phyloP scores from a whole-genome alignment of 257 asterid species.

The Lantana camara region DNA sequence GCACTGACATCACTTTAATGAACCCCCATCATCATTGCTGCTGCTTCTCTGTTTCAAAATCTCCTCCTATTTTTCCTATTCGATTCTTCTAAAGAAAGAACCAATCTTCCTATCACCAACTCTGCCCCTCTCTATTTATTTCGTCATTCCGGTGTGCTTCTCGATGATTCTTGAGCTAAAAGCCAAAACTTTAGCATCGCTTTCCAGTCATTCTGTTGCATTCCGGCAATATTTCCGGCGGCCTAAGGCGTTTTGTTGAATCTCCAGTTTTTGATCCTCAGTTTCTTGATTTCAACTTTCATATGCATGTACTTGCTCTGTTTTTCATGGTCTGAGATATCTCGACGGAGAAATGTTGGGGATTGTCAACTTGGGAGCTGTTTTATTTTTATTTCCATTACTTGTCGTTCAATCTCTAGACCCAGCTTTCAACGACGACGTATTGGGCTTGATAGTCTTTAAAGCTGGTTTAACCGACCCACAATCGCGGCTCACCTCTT shows the following conservation, averaged over 20 bases:
- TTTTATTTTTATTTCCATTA: conserved; percentile 35
- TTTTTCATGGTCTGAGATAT: not conserved
- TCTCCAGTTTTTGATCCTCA: not conserved
- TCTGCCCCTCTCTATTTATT: conserved; percentile 19
- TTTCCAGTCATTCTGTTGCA: conserved; percentile 5
- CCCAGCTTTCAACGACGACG: conserved; percentile 83
- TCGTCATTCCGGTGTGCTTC: conserved; percentile 18
- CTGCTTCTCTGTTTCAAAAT: not conserved
- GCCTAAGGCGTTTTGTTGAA: conserved; percentile 11
- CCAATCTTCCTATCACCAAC: not conserved
- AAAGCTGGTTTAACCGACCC: conserved; percentile 75
- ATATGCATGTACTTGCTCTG: not conserved
- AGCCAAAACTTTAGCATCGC: not conserved
- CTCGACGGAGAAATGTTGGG: conserved; percentile 26
- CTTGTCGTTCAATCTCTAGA: conserved; percentile 40
- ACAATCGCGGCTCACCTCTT: conserved; percentile 54
- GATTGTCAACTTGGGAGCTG: conserved; percentile 30
- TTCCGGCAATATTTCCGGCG: conserved; percentile 28
- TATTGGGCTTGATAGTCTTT: conserved; percentile 75
- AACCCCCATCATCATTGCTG: conserved; percentile 31
- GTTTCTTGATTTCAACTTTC: not conserved
- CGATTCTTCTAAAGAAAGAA: conserved; percentile 24
- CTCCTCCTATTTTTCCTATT: conserved; percentile 8
- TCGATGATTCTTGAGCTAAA: conserved; percentile 20
- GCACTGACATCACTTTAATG: conserved; percentile 53